Conservation (phyloP, 352 stramenopile genomes). For the Phytophthora pini region DNA sequence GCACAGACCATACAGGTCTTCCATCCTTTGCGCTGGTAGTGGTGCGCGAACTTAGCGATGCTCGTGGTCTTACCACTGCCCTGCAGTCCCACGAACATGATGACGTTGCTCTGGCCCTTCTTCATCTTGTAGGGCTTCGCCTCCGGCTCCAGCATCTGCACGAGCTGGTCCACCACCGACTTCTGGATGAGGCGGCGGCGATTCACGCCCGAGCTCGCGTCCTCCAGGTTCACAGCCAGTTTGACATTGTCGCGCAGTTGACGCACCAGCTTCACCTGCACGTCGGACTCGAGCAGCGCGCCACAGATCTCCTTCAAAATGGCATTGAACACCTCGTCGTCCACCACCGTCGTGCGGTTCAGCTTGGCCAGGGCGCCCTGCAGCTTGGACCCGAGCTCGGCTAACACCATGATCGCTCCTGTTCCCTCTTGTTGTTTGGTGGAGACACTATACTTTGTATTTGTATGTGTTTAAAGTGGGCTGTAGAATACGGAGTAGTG, state of each 20-base stretch:
- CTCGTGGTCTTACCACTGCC: conserved; percentile 99
- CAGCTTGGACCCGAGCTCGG: conserved; percentile 89
- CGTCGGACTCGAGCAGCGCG: conserved; percentile 90
- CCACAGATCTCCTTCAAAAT: conserved; percentile 93
- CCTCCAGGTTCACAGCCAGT: conserved; percentile 86
- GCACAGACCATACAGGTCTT: conserved; percentile 99
- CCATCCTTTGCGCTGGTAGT: conserved; percentile 98
- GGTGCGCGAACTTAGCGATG: conserved; percentile 99
- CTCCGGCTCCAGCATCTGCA: conserved; percentile 90
- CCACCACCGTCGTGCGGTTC: conserved; percentile 87
- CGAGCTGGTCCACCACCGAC: conserved; percentile 90
- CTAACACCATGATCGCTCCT: conserved; percentile 80
- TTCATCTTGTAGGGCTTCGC: conserved; percentile 91
- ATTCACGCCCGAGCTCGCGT: conserved; percentile 77
- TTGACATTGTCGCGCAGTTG: conserved; percentile 92
- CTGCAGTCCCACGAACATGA: conserved; percentile 95
- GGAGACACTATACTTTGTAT: conserved; percentile 1
- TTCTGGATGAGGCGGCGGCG: conserved; percentile 92
- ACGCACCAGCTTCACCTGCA: conserved; percentile 90
- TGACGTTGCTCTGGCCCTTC: conserved; percentile 91
- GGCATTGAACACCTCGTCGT: conserved; percentile 91
- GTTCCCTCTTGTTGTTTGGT: conserved; percentile 1
- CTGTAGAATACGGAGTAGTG: too few species aligned
- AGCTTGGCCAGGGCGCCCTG: conserved; percentile 88
- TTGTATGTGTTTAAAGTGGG: conserved; percentile 8